phyloP scores from a whole-genome alignment of 257 asterid species.

The Solanum paucissectum region DNA sequence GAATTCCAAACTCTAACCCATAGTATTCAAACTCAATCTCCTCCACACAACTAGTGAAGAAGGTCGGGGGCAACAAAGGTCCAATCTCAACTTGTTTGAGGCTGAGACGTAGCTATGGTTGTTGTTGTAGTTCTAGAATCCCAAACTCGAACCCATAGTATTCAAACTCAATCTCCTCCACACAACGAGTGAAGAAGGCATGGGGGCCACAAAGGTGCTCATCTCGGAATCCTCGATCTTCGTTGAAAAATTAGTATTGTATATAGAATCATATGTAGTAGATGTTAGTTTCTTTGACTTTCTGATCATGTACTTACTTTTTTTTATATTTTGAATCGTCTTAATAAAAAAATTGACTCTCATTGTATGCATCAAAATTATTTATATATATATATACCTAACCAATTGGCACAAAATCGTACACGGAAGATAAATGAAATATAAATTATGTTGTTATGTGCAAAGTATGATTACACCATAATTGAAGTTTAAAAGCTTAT shows the following conservation, averaged over 20 bases:
- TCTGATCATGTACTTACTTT: not conserved
- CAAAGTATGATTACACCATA: not conserved
- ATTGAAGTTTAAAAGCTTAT: not conserved
- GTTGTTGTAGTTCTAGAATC: not conserved
- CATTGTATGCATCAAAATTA: too few species aligned
- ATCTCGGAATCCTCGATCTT: not conserved
- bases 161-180: not conserved
- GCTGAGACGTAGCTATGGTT: rapidly evolving
- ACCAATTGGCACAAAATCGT: not conserved
- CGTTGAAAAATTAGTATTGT: not conserved
- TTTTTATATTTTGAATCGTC: not conserved
- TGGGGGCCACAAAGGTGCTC: not conserved
- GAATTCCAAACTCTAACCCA: not conserved
- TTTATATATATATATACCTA: not conserved
- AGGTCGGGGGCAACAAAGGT: not conserved
- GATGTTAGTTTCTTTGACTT: rapidly evolving
- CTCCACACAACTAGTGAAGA: not conserved
- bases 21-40: not conserved
- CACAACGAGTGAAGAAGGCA: not conserved
- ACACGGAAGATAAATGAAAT: not conserved
- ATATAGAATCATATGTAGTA: not conserved
- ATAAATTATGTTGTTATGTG: not conserved
- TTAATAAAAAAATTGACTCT: not conserved
- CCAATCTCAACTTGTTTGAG: not conserved
- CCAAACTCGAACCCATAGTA: not conserved